These are phyloP conservation scores for Dimocarpus longan DNA, from an alignment of 345 rosid species.

Conservation along the genomic window DNA sequence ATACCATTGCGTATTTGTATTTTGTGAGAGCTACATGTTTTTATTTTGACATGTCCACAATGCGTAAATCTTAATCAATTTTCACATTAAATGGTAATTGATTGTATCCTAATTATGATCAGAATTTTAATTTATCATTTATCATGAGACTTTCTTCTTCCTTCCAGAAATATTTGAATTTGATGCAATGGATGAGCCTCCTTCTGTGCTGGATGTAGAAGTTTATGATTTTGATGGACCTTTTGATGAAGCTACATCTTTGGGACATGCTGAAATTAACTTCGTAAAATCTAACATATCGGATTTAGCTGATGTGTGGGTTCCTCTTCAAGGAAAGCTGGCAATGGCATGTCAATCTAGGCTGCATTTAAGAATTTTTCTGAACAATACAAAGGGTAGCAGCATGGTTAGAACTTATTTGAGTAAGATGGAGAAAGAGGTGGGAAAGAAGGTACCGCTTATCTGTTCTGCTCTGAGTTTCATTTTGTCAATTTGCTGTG, in stretches of 20 bases:
- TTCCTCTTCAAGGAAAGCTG: constrained; percentile 81
- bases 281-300: constrained; percentile 82
- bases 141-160: constrained; percentile 21
- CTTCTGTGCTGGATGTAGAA: constrained; percentile 88
- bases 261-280: constrained; percentile 86
- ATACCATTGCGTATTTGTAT: neutral
- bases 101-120: constrained; percentile 13
- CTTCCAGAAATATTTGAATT: constrained; percentile 95
- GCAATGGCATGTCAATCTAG: constrained; percentile 97
- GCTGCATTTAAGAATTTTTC: constrained; percentile 83
- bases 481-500: neutral
- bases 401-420: constrained; percentile 81
- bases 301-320: constrained; percentile 91
- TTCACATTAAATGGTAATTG: neutral
- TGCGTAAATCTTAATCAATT: constrained; percentile 16
- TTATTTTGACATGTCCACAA: neutral
- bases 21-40: constrained; percentile 16
- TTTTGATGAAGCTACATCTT: constrained; percentile 80
- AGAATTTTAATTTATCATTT: constrained; percentile 12
- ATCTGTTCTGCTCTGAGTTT: constrained; percentile 20
- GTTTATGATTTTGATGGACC: constrained; percentile 96
- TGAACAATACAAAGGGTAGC: constrained; percentile 85
- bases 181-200: constrained; percentile 98
- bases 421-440: constrained; percentile 98
- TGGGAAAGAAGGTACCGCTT: constrained; percentile 79